Evolutionary conservation across 164 flowering plant species (phyloP).

Genomic region (Litsea cubeba): DNA sequence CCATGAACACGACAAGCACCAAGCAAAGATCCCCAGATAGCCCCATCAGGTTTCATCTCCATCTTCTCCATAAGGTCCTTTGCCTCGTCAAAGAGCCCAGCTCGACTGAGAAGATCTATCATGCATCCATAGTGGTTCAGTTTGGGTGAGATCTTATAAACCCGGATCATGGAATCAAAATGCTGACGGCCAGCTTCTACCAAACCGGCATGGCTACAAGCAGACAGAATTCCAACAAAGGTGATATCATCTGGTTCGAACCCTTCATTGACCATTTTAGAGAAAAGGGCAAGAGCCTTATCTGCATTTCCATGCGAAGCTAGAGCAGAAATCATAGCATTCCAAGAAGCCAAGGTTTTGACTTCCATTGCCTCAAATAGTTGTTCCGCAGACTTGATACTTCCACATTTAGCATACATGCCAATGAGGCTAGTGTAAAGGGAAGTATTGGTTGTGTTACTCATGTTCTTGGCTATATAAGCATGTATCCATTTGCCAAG

Average conservation of each 20-base stretch:
- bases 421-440: slow-evolving; percentile 58
- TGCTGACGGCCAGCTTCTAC: slow-evolving; percentile 40
- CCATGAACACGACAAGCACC: slow-evolving; percentile 48
- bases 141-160: slow-evolving; percentile 42
- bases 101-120: slow-evolving; percentile 59
- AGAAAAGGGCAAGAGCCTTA: slow-evolving; percentile 43
- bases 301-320: slow-evolving; percentile 57
- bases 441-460: slow-evolving; percentile 21
- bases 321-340: slow-evolving; percentile 68
- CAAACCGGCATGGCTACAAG: slow-evolving; percentile 62
- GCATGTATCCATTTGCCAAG: slow-evolving; percentile 78
- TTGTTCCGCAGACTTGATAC: slow-evolving; percentile 56
- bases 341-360: slow-evolving; percentile 52
- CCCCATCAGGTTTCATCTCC: slow-evolving; percentile 56
- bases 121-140: slow-evolving; percentile 62
- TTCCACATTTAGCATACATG: slow-evolving; percentile 78
- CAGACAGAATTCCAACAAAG: slow-evolving; percentile 56
- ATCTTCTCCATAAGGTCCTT: slow-evolving; percentile 34
- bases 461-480: slow-evolving; percentile 42
- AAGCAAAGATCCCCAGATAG: slow-evolving; percentile 65
- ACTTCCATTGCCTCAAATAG: slow-evolving; percentile 33
- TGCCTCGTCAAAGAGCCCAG: slow-evolving; percentile 61
- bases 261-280: slow-evolving; percentile 39
- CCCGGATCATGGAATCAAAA: slow-evolving; percentile 41
- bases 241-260: slow-evolving; percentile 60